Evolutionary conservation across 2,329 filamentous ascomycete genomes (phyloP).

Genomic region (Ophiostoma himal-ulmi): DNA sequence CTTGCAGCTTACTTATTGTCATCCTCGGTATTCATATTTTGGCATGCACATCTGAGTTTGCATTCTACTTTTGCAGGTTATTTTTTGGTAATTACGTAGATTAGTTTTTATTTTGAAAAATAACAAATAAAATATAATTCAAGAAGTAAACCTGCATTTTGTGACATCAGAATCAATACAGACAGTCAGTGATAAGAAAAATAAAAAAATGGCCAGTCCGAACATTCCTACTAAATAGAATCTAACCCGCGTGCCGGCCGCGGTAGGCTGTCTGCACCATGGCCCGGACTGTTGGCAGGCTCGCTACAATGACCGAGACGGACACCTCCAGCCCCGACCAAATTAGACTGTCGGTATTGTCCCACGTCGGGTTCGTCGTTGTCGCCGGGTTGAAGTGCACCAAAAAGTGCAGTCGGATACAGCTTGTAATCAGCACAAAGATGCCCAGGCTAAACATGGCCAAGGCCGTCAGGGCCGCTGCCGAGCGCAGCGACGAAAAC

Average conservation of each 20-base stretch:
- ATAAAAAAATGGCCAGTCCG: neutral
- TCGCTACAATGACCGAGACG: constrained; percentile 39
- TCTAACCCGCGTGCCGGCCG: neutral
- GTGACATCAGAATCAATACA: no score
- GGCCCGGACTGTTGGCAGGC: constrained; percentile 37
- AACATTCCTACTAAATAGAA: neutral
- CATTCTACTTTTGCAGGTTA: no score
- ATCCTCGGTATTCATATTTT: no score
- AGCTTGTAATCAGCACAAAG: constrained; percentile 36
- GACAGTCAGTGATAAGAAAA: neutral
- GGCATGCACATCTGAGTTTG: no score
- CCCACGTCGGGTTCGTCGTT: constrained; percentile 39
- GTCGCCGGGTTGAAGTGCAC: constrained; percentile 27
- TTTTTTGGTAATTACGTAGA: no score
- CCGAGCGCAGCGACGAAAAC: neutral
- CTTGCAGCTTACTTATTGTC: no score
- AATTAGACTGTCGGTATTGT: constrained; percentile 38
- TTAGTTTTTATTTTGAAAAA: no score
- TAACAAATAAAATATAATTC: no score
- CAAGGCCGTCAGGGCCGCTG: constrained; percentile 26
- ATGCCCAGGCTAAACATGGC: constrained; percentile 37
- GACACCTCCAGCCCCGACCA: constrained; percentile 42
- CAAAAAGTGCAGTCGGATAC: constrained; percentile 35
- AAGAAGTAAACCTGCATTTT: no score
- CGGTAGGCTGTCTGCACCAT: constrained; percentile 24